phyloP scores from a whole-genome alignment of 148 eudicot genomes.

The Silene latifolia region DNA sequence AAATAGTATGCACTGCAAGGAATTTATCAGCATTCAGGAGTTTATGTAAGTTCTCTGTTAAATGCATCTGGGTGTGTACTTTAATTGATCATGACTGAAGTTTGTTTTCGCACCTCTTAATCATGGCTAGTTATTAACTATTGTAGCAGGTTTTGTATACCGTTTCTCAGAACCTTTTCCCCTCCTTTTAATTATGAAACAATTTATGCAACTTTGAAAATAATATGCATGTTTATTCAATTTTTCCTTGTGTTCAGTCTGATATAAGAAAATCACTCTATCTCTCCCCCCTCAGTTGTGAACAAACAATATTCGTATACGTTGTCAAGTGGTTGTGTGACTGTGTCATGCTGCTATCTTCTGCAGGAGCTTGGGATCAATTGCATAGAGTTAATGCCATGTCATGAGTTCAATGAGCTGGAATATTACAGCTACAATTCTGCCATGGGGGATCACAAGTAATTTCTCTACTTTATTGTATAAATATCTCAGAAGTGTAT shows the following conservation, averaged over 20 bases:
- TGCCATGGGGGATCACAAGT: slow-evolving; percentile 93
- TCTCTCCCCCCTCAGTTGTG: neutral
- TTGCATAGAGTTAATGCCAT: slow-evolving; percentile 98
- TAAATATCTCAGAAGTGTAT: neutral
- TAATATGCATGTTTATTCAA: neutral
- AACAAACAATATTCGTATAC: neutral
- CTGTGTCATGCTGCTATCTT: slow-evolving; percentile 14
- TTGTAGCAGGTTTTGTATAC: neutral
- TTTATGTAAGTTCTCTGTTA: neutral
- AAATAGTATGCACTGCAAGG: neutral
- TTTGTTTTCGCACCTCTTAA: neutral
- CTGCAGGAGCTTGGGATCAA: slow-evolving; percentile 96
- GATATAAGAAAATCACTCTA: neutral
- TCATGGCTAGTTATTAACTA: neutral
- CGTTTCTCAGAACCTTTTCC: too few species aligned
- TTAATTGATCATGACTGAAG: neutral
- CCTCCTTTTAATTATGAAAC: neutral
- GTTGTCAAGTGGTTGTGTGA: slow-evolving; percentile 15
- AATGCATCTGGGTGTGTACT: neutral
- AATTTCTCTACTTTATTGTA: slow-evolving; percentile 17
- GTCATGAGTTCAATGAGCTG: slow-evolving; percentile 97
- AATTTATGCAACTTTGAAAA: neutral
- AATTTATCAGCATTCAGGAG: neutral
- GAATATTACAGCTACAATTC: slow-evolving; percentile 88
- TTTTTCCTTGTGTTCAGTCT: neutral